Percentiles rank a stretch among this genome's conserved stretches.
Conservation (phyloP, 441 rosid species). For the Pelargonium citronellum region DNA sequence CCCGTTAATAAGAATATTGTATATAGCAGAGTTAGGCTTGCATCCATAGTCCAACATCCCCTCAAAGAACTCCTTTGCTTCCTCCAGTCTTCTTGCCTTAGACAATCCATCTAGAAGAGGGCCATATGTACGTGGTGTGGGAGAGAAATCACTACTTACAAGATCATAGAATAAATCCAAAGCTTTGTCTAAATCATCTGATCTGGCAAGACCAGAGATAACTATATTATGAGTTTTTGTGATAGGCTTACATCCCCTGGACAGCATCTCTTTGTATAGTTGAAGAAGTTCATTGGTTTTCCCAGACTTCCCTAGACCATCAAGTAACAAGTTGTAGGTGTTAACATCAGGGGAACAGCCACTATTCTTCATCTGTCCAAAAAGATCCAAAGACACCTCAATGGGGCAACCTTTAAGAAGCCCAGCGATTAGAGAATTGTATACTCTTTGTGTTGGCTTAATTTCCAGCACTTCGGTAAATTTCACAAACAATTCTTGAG, state of each 20-base stretch:
- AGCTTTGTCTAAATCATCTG: conserved; percentile 54
- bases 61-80: conserved; percentile 62
- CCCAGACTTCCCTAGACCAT: conserved; percentile 63
- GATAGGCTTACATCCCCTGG: conserved; percentile 50
- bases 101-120: conserved; percentile 75
- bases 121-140: conserved; percentile 77
- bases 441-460: conserved; percentile 38
- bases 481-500: conserved; percentile 43
- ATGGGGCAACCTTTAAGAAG: conserved; percentile 42
- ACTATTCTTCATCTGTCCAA: conserved; percentile 50
- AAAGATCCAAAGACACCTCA: conserved; percentile 46
- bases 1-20: conserved; percentile 82
- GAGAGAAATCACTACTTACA: conserved; percentile 60
- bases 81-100: conserved; percentile 56
- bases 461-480: conserved; percentile 59
- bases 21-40: conserved; percentile 75
- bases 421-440: conserved; percentile 62
- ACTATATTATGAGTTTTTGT: conserved; percentile 75
- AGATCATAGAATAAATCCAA: conserved; percentile 67
- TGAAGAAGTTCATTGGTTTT: conserved; percentile 42
- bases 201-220: conserved; percentile 61
- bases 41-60: conserved; percentile 75
- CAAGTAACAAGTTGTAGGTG: conserved; percentile 70
- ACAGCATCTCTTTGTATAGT: conserved; percentile 57
- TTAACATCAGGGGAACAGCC: conserved; percentile 58